Percentiles rank a stretch among this genome's conserved stretches.
phyloP scores from a whole-genome alignment of 257 asterid species.

The Solanum lignicaule region DNA sequence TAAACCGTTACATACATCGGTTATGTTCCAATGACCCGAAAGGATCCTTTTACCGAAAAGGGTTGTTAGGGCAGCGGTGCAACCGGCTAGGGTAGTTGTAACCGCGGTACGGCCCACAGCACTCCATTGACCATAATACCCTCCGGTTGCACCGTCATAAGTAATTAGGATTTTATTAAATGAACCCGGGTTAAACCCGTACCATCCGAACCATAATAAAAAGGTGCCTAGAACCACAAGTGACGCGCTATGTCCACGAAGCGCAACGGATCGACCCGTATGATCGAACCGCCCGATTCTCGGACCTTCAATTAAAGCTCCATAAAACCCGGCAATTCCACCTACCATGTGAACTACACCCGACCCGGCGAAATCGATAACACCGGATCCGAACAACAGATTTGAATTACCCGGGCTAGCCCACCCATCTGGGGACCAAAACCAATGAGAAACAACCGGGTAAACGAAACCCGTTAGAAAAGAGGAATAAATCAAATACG shows the following conservation, averaged over 20 bases:
- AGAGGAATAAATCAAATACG: conserved; percentile 60
- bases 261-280: conserved; percentile 49
- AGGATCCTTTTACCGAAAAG: conserved; percentile 56
- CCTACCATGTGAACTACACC: conserved; percentile 96
- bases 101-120: conserved; percentile 95
- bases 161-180: conserved; percentile 41
- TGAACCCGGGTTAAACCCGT: conserved; percentile 91
- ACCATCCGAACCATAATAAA: conserved; percentile 84
- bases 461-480: conserved; percentile 82
- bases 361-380: conserved; percentile 87
- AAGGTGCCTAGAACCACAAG: conserved; percentile 70
- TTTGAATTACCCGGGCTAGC: conserved; percentile 44
- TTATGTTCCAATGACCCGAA: conserved; percentile 90
- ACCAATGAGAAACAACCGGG: conserved; percentile 89
- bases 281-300: conserved; percentile 79
- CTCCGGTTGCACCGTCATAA: conserved; percentile 26
- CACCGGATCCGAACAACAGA: conserved; percentile 67
- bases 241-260: conserved; percentile 77
- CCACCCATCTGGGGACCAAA: conserved; percentile 88
- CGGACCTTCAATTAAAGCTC: conserved; percentile 78
- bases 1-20: conserved; percentile 82
- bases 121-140: conserved; percentile 83
- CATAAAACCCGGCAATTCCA: conserved; percentile 73
- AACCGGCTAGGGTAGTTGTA: conserved; percentile 80
- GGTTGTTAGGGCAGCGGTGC: conserved; percentile 86